These are phyloP conservation scores for Tolypocladium sp. DNA, from an alignment of 2,329 filamentous ascomycete species.

Conservation along the genomic window DNA sequence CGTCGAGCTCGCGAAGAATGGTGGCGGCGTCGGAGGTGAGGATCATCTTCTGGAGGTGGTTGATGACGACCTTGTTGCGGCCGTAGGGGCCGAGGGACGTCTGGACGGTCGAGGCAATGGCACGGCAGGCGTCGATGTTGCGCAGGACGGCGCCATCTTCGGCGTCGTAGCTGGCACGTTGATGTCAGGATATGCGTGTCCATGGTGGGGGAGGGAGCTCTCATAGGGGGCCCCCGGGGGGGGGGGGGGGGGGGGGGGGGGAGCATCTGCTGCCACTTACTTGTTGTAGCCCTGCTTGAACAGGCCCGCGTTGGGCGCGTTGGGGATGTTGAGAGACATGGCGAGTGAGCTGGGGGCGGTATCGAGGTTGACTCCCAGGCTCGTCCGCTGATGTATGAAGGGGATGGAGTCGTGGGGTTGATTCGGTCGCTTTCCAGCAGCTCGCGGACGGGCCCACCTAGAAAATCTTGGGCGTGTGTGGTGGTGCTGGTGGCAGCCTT, in stretches of 20 bases:
- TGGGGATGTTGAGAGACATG: conserved; percentile 96
- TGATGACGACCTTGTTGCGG: conserved; percentile 99
- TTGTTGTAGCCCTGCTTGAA: conserved; percentile 97
- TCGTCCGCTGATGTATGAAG: background rate
- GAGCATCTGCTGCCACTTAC: conserved; percentile 42
- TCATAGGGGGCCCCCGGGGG: too few relatives aligned
- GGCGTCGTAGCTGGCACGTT: conserved; percentile 75
- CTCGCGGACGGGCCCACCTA: background rate
- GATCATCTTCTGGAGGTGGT: conserved; percentile 99
- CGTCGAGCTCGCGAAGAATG: conserved; percentile 93
- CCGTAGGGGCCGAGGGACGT: conserved; percentile 95
- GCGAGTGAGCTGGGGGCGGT: conserved; percentile 2
- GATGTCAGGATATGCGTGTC: background rate
- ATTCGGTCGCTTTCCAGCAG: conserved; percentile 1
- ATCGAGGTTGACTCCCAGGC: conserved; percentile 2
- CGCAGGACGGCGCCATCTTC: conserved; percentile 98
- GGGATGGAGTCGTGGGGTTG: conserved; percentile 1
- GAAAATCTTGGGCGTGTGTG: background rate
- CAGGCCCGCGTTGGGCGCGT: conserved; percentile 82
- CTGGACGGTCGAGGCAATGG: conserved; percentile 92
- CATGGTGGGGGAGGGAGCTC: conserved; percentile 5
- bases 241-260: too few relatives aligned
- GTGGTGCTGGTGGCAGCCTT: background rate
- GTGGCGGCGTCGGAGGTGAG: conserved; percentile 96
- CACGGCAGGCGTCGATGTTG: conserved; percentile 96